Evolutionary conservation across 352 stramenopile species (phyloP).

Genomic region (Globisporangium nunn): DNA sequence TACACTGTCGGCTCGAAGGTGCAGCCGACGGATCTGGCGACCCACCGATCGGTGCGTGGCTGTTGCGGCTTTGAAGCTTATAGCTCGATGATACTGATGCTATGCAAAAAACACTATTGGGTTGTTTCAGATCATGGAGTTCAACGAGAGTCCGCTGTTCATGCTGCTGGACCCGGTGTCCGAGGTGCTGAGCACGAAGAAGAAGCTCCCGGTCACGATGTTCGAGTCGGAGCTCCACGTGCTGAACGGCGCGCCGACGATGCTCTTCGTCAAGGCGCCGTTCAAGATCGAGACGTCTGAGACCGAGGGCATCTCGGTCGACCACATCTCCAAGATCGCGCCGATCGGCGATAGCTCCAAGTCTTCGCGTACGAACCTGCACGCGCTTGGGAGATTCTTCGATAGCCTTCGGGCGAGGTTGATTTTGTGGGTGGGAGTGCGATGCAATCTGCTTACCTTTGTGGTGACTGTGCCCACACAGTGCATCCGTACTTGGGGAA

Average conservation of each 20-base stretch:
- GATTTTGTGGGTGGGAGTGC: background rate
- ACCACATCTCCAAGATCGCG: conserved; percentile 86
- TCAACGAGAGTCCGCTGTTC: conserved; percentile 82
- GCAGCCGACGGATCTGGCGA: conserved; percentile 58
- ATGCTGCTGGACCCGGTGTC: conserved; percentile 65
- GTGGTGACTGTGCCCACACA: conserved; percentile 17
- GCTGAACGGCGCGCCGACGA: conserved; percentile 77
- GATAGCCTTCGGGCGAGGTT: conserved; percentile 3
- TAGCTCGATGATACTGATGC: background rate
- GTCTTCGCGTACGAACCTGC: conserved; percentile 45
- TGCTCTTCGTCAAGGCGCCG: conserved; percentile 84
- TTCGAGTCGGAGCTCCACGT: conserved; percentile 86
- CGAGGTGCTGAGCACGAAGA: conserved; percentile 62
- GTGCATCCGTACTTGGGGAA: conserved; percentile 78
- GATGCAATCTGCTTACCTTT: background rate
- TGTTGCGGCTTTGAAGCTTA: background rate
- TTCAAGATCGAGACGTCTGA: conserved; percentile 88
- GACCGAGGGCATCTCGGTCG: conserved; percentile 81
- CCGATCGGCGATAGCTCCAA: conserved; percentile 59
- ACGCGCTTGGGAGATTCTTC: background rate
- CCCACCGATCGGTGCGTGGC: conserved; percentile 54
- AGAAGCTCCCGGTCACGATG: conserved; percentile 82
- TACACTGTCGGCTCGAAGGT: conserved; percentile 80
- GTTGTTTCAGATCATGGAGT: conserved; percentile 67
- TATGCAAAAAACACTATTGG: too few species aligned